Base-by-base conservation (phyloP, 768 basidiomycete species). In the Cystobasidium tubakii region DNA sequence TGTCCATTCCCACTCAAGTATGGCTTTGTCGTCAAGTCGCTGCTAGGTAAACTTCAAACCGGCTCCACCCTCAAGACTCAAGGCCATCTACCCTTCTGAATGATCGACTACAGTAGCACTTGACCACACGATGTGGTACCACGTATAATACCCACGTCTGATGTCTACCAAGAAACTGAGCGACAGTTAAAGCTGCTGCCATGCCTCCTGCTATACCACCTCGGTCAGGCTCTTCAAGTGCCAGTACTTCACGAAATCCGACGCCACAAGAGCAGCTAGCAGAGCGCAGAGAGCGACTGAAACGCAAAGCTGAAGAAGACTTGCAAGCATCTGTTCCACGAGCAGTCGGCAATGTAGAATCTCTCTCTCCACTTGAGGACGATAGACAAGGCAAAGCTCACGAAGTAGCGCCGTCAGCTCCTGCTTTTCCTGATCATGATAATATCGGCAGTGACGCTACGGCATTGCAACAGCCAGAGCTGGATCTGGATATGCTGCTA, bases 401-500 rank as follows among this genome's bases (percentile, higher is more conserved):
- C n/a, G 46, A 50, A n/a, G 10, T 9, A n/a, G 7, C 21, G 46
- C 46, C 46, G 3, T 6, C n/a, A 50, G 9, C 46, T 12, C 46
- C 46, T 50, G 9, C 46, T 12, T 19, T 19, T 50, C n/a, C 21
- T 17, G 46, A 17, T n/a, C n/a, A 21, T n/a, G 15, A n/a, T 50
- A n/a, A 50, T n/a, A 4, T n/a, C 46, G 21, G 21, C 21, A 50
- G 21, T 19, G n/a, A 50, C 3, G 46, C 46, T 17, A 9, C 46
- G 7, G n/a, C 4, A 50, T 19, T 19, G n/a, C 46, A 50, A n/a
- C 3, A 6, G 21, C 7, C 46, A 15, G 46, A 50, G 21, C 21
- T 50, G 46, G 46, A 69, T 27, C 63, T 69, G n/a, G 66, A 46
- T 36, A 69, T 69, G 66, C 66, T 69, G 9, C 36, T 69, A 27